A percentile compares a stretch with the other conserved stretches of the same genome.
Conservation (phyloP, 1,139 yeast species). For the Sugiyamaella castrensis region DNA sequence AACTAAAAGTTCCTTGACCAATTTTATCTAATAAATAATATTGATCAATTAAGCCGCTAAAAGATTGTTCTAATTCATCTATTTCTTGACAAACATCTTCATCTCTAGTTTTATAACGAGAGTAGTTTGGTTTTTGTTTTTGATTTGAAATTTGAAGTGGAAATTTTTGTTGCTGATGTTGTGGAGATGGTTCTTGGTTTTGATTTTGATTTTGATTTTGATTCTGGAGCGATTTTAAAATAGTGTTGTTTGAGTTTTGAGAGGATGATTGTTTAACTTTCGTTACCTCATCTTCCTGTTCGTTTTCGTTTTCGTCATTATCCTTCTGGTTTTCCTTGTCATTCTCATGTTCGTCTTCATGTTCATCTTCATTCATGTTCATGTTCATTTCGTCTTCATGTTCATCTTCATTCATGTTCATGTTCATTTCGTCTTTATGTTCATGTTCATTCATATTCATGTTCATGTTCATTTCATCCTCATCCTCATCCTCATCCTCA, state of each 20-base stretch:
- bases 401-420: background rate
- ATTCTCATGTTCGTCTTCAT: too few species aligned
- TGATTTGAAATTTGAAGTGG: background rate
- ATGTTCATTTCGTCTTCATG: background rate
- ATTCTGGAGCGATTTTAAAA: too few species aligned
- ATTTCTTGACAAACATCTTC: slow-evolving; percentile 46
- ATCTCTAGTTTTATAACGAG: slow-evolving; percentile 4
- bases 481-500: background rate
- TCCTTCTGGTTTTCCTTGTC: too few species aligned
- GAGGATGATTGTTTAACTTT: background rate
- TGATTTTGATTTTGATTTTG: background rate
- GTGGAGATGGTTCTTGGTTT: background rate
- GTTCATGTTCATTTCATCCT: background rate
- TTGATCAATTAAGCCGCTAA: slow-evolving; percentile 57
- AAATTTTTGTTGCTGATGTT: background rate
- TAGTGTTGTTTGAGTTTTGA: too few species aligned
- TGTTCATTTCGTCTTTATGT: background rate
- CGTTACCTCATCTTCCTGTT: background rate
- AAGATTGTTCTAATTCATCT: slow-evolving; percentile 56
- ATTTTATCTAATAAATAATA: slow-evolving; percentile 76
- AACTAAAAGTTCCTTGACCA: slow-evolving; percentile 93
- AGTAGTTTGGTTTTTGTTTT: background rate
- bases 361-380: too few species aligned
- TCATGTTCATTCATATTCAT: too few species aligned
- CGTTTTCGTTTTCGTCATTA: background rate